phyloP scores from a whole-genome alignment of 2,329 filamentous ascomycete genomes.

The Apiospora malaysiana region DNA sequence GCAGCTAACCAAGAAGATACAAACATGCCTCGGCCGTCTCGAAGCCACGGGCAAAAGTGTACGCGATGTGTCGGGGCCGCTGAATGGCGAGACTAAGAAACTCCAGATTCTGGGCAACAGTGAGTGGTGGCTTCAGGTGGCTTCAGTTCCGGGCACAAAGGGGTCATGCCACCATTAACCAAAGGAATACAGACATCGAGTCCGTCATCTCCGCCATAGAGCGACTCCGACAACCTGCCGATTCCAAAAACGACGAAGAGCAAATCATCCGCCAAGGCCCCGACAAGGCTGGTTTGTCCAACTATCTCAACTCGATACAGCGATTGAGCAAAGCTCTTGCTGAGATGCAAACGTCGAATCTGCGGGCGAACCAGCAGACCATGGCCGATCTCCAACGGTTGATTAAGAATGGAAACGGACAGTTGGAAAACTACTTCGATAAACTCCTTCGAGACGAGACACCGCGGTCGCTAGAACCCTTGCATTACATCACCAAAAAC shows the following conservation, averaged over 20 bases:
- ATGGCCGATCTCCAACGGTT: conserved; percentile 80
- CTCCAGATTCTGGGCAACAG: conserved; percentile 87
- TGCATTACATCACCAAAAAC: conserved; percentile 93
- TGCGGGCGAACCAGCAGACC: conserved; percentile 89
- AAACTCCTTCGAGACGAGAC: conserved; percentile 77
- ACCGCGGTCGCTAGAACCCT: conserved; percentile 80
- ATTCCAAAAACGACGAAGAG: conserved; percentile 91
- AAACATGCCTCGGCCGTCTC: conserved; percentile 81
- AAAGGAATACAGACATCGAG: conserved; percentile 71
- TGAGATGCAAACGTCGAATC: conserved; percentile 87
- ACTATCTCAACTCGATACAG: conserved; percentile 89
- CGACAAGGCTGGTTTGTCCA: conserved; percentile 78
- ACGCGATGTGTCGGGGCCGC: conserved; percentile 87
- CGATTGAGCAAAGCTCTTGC: conserved; percentile 83
- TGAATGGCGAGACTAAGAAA: conserved; percentile 89
- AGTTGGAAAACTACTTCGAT: conserved; percentile 85
- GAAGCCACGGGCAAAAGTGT: conserved; percentile 91
- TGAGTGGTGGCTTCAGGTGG: conserved; percentile 44
- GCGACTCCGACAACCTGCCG: conserved; percentile 84
- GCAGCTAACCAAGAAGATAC: conserved; percentile 92
- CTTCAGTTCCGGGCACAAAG: neutral
- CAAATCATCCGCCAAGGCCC: conserved; percentile 89
- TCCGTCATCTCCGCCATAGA: conserved; percentile 86
- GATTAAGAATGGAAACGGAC: conserved; percentile 78
- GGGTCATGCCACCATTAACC: neutral